Evolutionary conservation across 2,329 filamentous ascomycete species (phyloP).

Genomic region (Pestalotiopsis sp.): DNA sequence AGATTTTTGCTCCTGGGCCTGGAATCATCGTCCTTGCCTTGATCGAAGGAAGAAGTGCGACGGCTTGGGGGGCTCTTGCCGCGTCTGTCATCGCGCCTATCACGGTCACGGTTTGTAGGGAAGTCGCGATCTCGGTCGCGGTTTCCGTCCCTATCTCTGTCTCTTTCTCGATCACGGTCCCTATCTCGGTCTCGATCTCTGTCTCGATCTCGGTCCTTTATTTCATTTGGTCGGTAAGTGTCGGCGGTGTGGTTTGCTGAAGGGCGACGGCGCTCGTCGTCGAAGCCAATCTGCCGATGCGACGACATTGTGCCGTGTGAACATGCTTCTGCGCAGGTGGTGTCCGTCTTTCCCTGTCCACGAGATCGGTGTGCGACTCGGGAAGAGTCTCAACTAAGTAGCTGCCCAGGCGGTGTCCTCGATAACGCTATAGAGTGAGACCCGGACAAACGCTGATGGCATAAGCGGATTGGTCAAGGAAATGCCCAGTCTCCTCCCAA

Average conservation of each 20-base stretch:
- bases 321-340: background rate
- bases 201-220: conserved; percentile 16
- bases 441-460: too few species aligned
- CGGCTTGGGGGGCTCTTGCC: background rate
- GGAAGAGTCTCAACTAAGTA: background rate
- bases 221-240: conserved; percentile 3
- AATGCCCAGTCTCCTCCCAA: background rate
- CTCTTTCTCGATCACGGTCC: conserved; percentile 1
- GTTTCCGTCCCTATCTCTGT: background rate
- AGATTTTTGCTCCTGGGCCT: background rate
- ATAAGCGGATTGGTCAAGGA: background rate
- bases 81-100: background rate
- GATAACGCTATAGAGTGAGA: background rate
- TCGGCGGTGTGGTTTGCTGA: conserved; percentile 4
- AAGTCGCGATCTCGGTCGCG: conserved; percentile 7
- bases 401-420: background rate
- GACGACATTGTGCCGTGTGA: background rate
- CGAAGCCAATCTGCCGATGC: conserved; percentile 12
- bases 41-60: background rate
- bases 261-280: conserved; percentile 18
- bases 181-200: conserved; percentile 12
- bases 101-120: conserved; percentile 3
- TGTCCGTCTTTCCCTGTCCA: background rate
- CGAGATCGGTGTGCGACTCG: background rate
- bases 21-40: background rate